phyloP scores from a whole-genome alignment of 2,329 filamentous ascomycete species.

The Colletotrichum siamense region DNA sequence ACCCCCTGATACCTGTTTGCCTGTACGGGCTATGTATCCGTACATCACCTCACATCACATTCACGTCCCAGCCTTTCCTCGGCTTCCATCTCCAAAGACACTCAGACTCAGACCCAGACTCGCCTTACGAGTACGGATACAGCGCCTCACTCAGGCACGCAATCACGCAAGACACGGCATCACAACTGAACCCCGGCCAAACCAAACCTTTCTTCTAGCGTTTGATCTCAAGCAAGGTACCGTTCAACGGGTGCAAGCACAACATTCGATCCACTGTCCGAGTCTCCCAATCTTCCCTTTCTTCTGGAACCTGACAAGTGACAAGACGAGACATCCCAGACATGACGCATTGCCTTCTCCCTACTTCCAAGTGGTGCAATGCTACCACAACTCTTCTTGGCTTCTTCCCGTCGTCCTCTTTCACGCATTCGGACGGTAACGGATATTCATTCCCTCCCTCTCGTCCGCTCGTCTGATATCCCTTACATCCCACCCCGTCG shows the following conservation, averaged over 20 bases:
- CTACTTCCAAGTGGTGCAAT: neutral
- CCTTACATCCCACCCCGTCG: neutral
- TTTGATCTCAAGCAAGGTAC: neutral
- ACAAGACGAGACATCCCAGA: constrained; percentile 14
- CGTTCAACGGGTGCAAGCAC: neutral
- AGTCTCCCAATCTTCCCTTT: neutral
- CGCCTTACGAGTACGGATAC: neutral
- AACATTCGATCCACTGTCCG: neutral
- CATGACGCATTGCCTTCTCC: neutral
- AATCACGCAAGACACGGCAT: neutral
- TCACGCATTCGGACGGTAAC: neutral
- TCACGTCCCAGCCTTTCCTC: neutral
- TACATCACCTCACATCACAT: neutral
- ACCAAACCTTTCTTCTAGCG: neutral
- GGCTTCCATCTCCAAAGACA: neutral
- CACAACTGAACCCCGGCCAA: neutral
- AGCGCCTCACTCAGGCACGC: neutral
- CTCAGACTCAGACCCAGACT: neutral
- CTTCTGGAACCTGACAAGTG: constrained; percentile 19
- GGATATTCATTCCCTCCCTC: neutral
- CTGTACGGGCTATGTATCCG: neutral
- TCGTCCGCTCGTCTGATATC: neutral
- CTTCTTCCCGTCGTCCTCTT: neutral
- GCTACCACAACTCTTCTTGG: neutral
- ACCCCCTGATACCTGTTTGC: constrained; percentile 13